phyloP scores from a whole-genome alignment of 768 basidiomycete species.

The Trametes villosa region DNA sequence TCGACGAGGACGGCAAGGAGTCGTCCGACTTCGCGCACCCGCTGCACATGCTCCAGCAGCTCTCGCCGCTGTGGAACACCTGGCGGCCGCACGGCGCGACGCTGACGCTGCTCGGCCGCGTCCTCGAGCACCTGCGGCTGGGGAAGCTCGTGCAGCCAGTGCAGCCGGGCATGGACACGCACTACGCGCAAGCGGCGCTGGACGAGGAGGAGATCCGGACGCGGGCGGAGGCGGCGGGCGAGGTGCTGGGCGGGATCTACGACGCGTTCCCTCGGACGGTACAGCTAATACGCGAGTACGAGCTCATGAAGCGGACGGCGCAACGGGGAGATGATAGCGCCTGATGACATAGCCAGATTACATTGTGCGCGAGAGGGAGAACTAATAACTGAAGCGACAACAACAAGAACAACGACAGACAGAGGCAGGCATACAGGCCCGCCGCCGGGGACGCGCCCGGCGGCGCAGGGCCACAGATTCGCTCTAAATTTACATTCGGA shows the following conservation, averaged over 20 bases:
- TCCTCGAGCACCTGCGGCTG: constrained; percentile 50
- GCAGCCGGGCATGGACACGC: constrained; percentile 29
- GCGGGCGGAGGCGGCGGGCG: constrained; percentile 39
- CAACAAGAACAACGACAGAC: constrained; percentile 5
- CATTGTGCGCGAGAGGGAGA: constrained; percentile 14
- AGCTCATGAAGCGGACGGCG: constrained; percentile 24
- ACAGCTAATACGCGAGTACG: constrained; percentile 30
- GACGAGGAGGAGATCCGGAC: constrained; percentile 31
- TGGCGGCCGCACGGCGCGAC: constrained; percentile 68
- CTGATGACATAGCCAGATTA: constrained; percentile 21
- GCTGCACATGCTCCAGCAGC: constrained; percentile 62
- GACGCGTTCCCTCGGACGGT: constrained; percentile 54
- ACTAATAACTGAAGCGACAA: constrained; percentile 23
- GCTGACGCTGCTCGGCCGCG: constrained; percentile 50
- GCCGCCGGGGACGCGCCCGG: background rate
- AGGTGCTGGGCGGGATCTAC: constrained; percentile 51
- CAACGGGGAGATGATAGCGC: constrained; percentile 14
- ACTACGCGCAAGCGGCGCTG: constrained; percentile 26
- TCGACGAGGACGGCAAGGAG: background rate
- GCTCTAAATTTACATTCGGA: constrained; percentile 24
- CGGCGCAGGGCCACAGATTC: background rate
- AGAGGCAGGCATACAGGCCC: constrained; percentile 15
- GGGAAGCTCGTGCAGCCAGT: constrained; percentile 56
- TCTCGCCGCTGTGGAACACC: constrained; percentile 63
- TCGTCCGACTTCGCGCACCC: constrained; percentile 59